Conservation (phyloP, 306 rosid genomes). For the Senna tora region DNA sequence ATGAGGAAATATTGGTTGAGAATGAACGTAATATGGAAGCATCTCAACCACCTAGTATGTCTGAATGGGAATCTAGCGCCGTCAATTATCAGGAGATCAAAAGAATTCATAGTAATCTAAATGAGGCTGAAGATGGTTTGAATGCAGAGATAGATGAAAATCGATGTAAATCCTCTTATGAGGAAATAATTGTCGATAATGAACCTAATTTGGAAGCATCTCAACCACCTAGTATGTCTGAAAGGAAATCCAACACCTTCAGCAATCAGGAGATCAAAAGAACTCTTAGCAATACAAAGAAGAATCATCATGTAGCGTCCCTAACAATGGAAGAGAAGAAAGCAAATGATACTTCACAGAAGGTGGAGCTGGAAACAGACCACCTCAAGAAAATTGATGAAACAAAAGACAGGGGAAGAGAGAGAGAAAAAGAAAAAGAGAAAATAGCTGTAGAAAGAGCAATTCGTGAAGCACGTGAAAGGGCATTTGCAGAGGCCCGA, state of each 20-base stretch:
- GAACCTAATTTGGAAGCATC: too few species aligned
- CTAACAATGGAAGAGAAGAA: slow-evolving; percentile 47
- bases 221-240: slow-evolving; percentile 42
- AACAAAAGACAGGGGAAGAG: slow-evolving; percentile 67
- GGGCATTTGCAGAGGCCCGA: slow-evolving; percentile 88
- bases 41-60: slow-evolving; percentile 42
- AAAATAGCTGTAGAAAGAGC: slow-evolving; percentile 84
- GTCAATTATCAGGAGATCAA: slow-evolving; percentile 42
- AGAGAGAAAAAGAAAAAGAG: slow-evolving; percentile 63
- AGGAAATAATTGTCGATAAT: too few species aligned
- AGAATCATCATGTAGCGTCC: slow-evolving; percentile 44
- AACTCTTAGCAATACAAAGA: slow-evolving; percentile 31
- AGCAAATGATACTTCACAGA: slow-evolving; percentile 38
- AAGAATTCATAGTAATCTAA: slow-evolving; percentile 28
- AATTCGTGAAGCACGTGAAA: slow-evolving; percentile 88
- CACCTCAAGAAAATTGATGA: slow-evolving; percentile 58
- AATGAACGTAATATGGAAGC: slow-evolving; percentile 34
- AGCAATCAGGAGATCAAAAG: slow-evolving; percentile 44
- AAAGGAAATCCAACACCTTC: slow-evolving; percentile 38
- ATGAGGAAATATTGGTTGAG: slow-evolving; percentile 47
- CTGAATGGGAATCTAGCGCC: slow-evolving; percentile 42
- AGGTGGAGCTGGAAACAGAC: slow-evolving; percentile 58
- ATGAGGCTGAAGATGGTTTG: slow-evolving; percentile 13
- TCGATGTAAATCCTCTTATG: too few species aligned
- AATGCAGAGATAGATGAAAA: too few species aligned